These are phyloP conservation scores for Emergomyces orientalis DNA, from an alignment of 2,329 filamentous ascomycete genomes.

Conservation along the genomic window DNA sequence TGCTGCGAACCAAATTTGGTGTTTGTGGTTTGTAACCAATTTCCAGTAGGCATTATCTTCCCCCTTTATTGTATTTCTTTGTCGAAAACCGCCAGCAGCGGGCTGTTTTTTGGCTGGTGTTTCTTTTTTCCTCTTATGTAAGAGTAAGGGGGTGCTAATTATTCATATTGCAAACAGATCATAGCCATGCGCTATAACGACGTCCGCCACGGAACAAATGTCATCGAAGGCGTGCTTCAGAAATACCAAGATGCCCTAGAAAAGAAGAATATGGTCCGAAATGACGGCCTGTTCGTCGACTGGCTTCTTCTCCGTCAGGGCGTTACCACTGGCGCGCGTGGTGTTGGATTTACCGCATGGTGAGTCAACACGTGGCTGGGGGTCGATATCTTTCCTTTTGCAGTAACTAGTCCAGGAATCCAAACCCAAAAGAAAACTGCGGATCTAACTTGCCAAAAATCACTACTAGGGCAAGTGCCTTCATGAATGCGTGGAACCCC, in stretches of 20 bases:
- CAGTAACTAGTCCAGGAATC: neutral
- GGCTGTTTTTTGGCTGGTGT: too few relatives aligned
- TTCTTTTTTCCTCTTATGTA: neutral
- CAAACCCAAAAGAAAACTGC: neutral
- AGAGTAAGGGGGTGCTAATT: neutral
- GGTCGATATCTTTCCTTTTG: neutral
- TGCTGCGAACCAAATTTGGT: neutral
- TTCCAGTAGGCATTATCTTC: neutral
- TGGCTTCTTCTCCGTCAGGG: neutral
- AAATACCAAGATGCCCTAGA: slow-evolving; percentile 30
- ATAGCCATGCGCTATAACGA: neutral
- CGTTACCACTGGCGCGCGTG: neutral
- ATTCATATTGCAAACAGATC: neutral
- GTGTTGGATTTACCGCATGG: neutral
- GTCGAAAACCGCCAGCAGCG: too few relatives aligned
- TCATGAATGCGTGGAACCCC: neutral
- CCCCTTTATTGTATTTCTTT: too few relatives aligned
- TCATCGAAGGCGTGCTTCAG: slow-evolving; percentile 25
- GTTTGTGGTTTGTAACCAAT: neutral
- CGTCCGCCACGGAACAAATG: neutral
- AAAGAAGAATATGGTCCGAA: neutral
- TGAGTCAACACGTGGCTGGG: neutral
- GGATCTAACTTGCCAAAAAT: neutral
- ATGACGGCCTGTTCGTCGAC: neutral
- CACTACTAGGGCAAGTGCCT: neutral